Percentiles rank a stretch among this genome's conserved stretches.
These are phyloP conservation scores for Paramecium primaurelia DNA, from an alignment of 73 alveolate genomes.

Conservation along the genomic window DNA sequence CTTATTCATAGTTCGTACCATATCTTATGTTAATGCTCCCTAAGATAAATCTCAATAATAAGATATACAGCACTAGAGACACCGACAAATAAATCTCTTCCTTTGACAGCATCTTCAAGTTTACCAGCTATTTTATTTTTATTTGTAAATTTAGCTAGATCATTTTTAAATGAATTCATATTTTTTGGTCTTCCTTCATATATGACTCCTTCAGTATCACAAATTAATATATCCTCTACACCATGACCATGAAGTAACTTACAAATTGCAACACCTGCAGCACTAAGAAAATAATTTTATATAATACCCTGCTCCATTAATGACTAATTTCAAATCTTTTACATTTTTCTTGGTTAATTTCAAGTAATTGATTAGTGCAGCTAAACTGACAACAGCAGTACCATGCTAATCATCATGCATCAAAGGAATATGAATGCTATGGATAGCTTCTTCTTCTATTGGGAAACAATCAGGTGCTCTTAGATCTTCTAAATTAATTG, in stretches of 20 bases:
- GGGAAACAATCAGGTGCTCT: conserved; percentile 86
- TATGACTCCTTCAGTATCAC: conserved; percentile 86
- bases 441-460: conserved; percentile 70
- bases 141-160: conserved; percentile 71
- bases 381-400: conserved; percentile 81
- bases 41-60: not conserved
- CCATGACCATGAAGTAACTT: conserved; percentile 76
- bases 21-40: conserved; percentile 71
- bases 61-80: conserved; percentile 66
- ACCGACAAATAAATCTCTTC: conserved; percentile 88
- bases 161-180: conserved; percentile 83
- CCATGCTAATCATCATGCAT: conserved; percentile 93
- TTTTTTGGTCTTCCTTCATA: conserved; percentile 85
- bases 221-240: conserved; percentile 66
- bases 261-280: conserved; percentile 89
- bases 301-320: conserved; percentile 83
- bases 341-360: conserved; percentile 65
- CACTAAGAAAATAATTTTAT: conserved; percentile 37
- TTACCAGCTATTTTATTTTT: conserved; percentile 62
- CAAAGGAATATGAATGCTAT: conserved; percentile 73
- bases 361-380: conserved; percentile 79
- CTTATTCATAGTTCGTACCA: conserved; percentile 70
- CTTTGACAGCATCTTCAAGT: conserved; percentile 72
- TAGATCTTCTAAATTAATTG: conserved; percentile 82
- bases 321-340: conserved; percentile 72